phyloP scores from a whole-genome alignment of 768 basidiomycete genomes.

The Auricularia cornea region DNA sequence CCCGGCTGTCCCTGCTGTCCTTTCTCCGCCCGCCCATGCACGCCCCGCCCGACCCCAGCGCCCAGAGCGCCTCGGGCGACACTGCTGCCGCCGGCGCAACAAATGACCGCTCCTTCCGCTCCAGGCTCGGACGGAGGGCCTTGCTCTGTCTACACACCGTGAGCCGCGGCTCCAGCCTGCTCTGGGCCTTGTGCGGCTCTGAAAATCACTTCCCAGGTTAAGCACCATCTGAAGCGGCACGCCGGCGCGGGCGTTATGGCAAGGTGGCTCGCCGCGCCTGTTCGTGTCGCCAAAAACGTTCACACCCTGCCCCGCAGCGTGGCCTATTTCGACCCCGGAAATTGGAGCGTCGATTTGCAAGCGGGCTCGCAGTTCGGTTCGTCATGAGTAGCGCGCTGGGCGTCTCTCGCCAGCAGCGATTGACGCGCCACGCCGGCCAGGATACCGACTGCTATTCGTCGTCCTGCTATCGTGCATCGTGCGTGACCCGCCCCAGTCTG shows the following conservation, averaged over 20 bases:
- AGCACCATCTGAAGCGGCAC: conserved; percentile 49
- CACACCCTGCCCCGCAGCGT: conserved; percentile 46
- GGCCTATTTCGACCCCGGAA: conserved; percentile 86
- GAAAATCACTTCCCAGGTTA: conserved; percentile 3
- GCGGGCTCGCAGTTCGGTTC: conserved; percentile 67
- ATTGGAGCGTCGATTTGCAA: conserved; percentile 86
- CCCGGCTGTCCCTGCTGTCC: not conserved
- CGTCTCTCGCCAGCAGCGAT: not conserved
- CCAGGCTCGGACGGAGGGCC: not conserved
- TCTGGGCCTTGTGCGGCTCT: not conserved
- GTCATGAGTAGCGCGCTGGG: not conserved
- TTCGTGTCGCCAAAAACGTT: not conserved
- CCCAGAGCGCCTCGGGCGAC: not conserved
- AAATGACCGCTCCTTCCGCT: not conserved
- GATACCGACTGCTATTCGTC: conserved; percentile 80
- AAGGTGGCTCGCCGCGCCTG: not conserved
- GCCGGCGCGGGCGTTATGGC: conserved; percentile 77
- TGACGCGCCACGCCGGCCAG: not conserved
- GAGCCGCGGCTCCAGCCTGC: not conserved
- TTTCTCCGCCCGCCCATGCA: not conserved
- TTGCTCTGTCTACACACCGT: not conserved
- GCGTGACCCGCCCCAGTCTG: conserved; percentile 57
- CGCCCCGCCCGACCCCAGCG: not conserved
- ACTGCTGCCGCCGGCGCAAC: not conserved
- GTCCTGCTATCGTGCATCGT: conserved; percentile 72